These are phyloP conservation scores for Strobilomyces echinocephalus DNA, from an alignment of 768 basidiomycete genomes.

Conservation along the genomic window DNA sequence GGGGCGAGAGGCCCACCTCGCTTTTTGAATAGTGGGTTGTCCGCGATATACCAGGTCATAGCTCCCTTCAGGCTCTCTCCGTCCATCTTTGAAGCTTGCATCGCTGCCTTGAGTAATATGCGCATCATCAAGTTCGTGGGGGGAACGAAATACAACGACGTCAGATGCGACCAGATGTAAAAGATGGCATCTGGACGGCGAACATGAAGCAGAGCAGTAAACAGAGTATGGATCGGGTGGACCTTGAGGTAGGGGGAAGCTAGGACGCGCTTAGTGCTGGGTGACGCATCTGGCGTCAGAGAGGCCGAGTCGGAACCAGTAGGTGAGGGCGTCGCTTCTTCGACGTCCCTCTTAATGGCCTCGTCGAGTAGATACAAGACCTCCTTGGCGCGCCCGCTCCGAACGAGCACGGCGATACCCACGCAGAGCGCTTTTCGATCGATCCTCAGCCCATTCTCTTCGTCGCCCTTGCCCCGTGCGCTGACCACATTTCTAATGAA, in stretches of 20 bases:
- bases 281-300: neutral
- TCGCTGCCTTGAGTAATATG: slow-evolving; percentile 57
- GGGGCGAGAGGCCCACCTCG: slow-evolving; percentile 14
- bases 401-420: slow-evolving; percentile 48
- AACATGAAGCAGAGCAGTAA: slow-evolving; percentile 44
- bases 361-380: slow-evolving; percentile 51
- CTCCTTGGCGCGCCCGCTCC: slow-evolving; percentile 37
- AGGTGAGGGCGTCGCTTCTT: neutral
- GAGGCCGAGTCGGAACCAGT: neutral
- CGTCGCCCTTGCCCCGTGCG: neutral
- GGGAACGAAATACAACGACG: slow-evolving; percentile 49
- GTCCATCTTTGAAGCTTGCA: slow-evolving; percentile 48
- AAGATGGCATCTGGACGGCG: slow-evolving; percentile 62
- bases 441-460: slow-evolving; percentile 22
- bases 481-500: slow-evolving; percentile 24
- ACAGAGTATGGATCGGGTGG: slow-evolving; percentile 40
- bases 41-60: slow-evolving; percentile 30
- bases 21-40: slow-evolving; percentile 17
- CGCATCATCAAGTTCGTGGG: slow-evolving; percentile 55
- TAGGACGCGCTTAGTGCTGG: neutral
- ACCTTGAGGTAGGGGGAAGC: slow-evolving; percentile 17
- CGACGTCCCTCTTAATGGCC: slow-evolving; percentile 26
- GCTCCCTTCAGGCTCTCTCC: slow-evolving; percentile 48
- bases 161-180: slow-evolving; percentile 64
- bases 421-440: slow-evolving; percentile 46